phyloP scores from a whole-genome alignment of 2,329 filamentous ascomycete species.

The Hirsutella minnesotensis region DNA sequence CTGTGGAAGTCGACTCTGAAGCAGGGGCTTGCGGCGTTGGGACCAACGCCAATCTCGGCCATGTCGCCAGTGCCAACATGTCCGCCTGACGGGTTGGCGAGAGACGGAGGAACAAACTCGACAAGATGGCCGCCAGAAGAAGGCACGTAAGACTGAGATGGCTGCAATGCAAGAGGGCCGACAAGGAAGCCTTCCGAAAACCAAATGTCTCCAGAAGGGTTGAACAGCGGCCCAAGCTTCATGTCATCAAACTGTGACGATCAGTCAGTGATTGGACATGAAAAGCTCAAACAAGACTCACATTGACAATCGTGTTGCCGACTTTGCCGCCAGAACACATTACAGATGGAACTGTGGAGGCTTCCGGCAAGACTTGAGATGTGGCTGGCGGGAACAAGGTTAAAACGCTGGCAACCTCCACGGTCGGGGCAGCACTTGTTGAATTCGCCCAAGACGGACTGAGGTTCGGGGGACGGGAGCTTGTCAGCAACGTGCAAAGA shows the following conservation, averaged over 20 bases:
- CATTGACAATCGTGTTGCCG: conserved; percentile 25
- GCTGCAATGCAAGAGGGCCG: conserved; percentile 20
- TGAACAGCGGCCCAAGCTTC: conserved; percentile 25
- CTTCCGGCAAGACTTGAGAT: neutral
- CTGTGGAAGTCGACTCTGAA: conserved; percentile 28
- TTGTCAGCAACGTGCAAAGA: neutral
- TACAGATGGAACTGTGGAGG: conserved; percentile 7
- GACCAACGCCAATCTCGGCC: conserved; percentile 27
- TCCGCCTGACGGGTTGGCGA: conserved; percentile 14
- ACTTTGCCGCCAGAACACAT: conserved; percentile 19
- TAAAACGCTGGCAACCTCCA: neutral
- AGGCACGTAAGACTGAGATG: conserved; percentile 20
- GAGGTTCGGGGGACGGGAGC: conserved; percentile 8
- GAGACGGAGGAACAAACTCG: conserved; percentile 25
- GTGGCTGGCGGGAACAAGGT: neutral
- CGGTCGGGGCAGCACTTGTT: conserved; percentile 9
- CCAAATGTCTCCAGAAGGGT: conserved; percentile 26
- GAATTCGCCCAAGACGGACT: conserved; percentile 18
- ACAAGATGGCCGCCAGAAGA: conserved; percentile 27
- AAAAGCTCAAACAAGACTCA: conserved; percentile 13
- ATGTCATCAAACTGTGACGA: conserved; percentile 22
- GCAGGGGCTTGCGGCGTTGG: conserved; percentile 22
- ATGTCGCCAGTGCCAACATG: conserved; percentile 17
- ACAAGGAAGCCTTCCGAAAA: conserved; percentile 29
- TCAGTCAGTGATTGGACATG: conserved; percentile 5